Conservation (phyloP, 2,329 filamentous ascomycete genomes). For the Claviceps sp. region DNA sequence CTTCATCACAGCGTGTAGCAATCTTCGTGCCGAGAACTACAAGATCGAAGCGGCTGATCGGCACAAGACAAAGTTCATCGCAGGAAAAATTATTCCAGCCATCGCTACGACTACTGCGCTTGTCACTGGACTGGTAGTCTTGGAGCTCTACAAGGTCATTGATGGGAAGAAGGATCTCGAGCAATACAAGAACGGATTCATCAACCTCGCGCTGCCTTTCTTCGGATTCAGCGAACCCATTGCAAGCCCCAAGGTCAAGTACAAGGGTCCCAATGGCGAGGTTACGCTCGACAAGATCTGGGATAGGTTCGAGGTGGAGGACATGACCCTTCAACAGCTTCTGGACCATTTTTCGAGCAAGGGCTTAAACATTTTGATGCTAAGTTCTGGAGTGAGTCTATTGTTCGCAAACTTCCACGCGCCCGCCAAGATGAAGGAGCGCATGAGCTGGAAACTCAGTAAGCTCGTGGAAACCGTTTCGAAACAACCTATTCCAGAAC, state of each 20-base stretch:
- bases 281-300: slow-evolving; percentile 90
- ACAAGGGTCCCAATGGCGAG: slow-evolving; percentile 64
- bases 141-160: slow-evolving; percentile 93
- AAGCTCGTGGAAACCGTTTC: slow-evolving; percentile 78
- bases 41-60: slow-evolving; percentile 85
- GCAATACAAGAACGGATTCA: slow-evolving; percentile 98
- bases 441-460: slow-evolving; percentile 72
- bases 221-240: slow-evolving; percentile 98
- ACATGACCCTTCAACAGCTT: slow-evolving; percentile 77
- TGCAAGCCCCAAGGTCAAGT: slow-evolving; percentile 81
- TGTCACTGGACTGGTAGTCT: slow-evolving; percentile 81
- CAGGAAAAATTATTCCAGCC: slow-evolving; percentile 96
- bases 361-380: slow-evolving; percentile 77
- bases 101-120: slow-evolving; percentile 95
- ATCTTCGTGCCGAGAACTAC: slow-evolving; percentile 94
- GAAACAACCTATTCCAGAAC: slow-evolving; percentile 79
- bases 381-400: slow-evolving; percentile 93
- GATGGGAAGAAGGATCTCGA: slow-evolving; percentile 95
- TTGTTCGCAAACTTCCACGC: slow-evolving; percentile 91
- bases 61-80: slow-evolving; percentile 99
- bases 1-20: slow-evolving; percentile 95
- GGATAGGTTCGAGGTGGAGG: slow-evolving; percentile 86
- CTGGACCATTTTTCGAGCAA: slow-evolving; percentile 67
- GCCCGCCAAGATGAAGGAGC: slow-evolving; percentile 64
- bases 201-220: slow-evolving; percentile 93